Conservation (phyloP, 352 stramenopile species). For the Albugo candida region DNA sequence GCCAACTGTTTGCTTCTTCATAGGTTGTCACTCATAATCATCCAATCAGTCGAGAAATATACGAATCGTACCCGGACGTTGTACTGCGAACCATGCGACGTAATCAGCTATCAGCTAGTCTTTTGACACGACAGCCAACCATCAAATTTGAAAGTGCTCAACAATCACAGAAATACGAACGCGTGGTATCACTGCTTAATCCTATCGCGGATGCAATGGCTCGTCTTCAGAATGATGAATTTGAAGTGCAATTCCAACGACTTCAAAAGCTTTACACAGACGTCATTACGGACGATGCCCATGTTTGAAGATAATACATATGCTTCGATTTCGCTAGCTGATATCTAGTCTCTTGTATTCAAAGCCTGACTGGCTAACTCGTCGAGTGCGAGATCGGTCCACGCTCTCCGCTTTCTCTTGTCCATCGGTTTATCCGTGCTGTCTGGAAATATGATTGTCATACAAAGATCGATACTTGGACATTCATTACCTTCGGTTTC, state of each 20-base stretch:
- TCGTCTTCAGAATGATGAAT: slow-evolving; percentile 44
- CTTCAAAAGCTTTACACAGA: slow-evolving; percentile 61
- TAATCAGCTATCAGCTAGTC: slow-evolving; percentile 38
- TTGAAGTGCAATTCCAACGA: slow-evolving; percentile 45
- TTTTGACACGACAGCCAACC: slow-evolving; percentile 38
- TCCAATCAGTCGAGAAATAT: slow-evolving; percentile 66
- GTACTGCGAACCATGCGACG: slow-evolving; percentile 68
- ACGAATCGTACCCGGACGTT: slow-evolving; percentile 69
- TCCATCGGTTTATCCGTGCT: too few relatives aligned
- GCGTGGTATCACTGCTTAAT: slow-evolving; percentile 33
- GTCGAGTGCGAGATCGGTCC: too few relatives aligned
- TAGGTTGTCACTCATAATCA: slow-evolving; percentile 75
- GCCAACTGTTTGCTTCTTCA: neutral
- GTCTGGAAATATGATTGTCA: too few relatives aligned
- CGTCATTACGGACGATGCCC: slow-evolving; percentile 22
- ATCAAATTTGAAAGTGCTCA: slow-evolving; percentile 55
- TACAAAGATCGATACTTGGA: too few relatives aligned
- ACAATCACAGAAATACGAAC: slow-evolving; percentile 69
- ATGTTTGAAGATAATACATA: slow-evolving; percentile 19
- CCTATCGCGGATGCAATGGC: slow-evolving; percentile 60
- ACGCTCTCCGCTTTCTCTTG: too few relatives aligned
- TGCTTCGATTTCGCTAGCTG: too few relatives aligned
- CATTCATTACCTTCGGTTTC: too few relatives aligned
- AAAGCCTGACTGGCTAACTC: too few relatives aligned
- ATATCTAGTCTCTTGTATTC: too few relatives aligned